Evolutionary conservation across 2,329 filamentous ascomycete species (phyloP).

Genomic region (Mariannaea sp.): DNA sequence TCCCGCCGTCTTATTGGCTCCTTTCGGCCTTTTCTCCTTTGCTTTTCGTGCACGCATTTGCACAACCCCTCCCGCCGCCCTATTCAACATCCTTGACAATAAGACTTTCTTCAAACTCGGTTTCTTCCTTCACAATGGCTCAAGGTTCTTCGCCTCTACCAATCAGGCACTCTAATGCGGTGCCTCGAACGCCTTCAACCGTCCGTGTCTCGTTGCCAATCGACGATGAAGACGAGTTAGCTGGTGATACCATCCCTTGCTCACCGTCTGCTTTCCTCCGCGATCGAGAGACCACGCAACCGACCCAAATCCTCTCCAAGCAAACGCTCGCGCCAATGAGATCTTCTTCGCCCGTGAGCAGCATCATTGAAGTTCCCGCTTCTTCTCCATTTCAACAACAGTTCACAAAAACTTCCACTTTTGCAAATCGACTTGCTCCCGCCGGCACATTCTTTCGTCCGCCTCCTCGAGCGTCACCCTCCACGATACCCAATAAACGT

Average conservation of each 20-base stretch:
- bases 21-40: not conserved
- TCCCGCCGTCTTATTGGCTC: not conserved
- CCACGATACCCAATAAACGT: slow-evolving; percentile 40
- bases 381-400: slow-evolving; percentile 74
- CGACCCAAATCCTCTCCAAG: slow-evolving; percentile 53
- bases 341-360: slow-evolving; percentile 52
- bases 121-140: slow-evolving; percentile 35
- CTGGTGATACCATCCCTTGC: slow-evolving; percentile 52
- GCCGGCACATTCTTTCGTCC: slow-evolving; percentile 73
- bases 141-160: slow-evolving; percentile 40
- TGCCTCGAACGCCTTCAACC: slow-evolving; percentile 37
- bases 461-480: slow-evolving; percentile 41
- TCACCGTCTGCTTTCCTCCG: slow-evolving; percentile 46
- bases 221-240: slow-evolving; percentile 53
- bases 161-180: slow-evolving; percentile 37
- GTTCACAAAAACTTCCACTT: slow-evolving; percentile 38
- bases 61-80: slow-evolving; percentile 7
- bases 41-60: slow-evolving; percentile 9
- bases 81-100: not conserved
- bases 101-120: slow-evolving; percentile 16
- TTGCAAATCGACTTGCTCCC: slow-evolving; percentile 71
- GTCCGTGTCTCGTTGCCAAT: slow-evolving; percentile 30
- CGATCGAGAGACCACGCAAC: slow-evolving; percentile 46
- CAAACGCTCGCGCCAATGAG: slow-evolving; percentile 41
- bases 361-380: slow-evolving; percentile 77